Percentiles rank a stretch among this genome's conserved stretches.
These are phyloP conservation scores for Puccinellia tenuiflora DNA, from an alignment of 176 grass and related monocot species.

Conservation along the genomic window DNA sequence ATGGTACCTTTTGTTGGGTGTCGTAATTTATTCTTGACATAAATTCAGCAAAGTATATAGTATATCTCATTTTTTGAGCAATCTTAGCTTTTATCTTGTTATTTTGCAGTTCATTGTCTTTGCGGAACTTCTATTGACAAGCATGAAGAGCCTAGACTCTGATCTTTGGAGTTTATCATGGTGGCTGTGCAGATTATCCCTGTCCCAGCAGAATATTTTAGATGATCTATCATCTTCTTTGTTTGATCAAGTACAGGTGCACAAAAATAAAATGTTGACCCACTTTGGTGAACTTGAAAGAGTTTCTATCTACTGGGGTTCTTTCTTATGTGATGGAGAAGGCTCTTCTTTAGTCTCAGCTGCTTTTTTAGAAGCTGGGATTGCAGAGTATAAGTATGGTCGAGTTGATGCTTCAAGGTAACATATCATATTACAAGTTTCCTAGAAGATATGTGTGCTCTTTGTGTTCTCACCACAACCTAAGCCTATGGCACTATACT, in stretches of 20 bases:
- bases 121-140: conserved; percentile 61
- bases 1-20: not conserved
- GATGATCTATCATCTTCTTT: conserved; percentile 79
- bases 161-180: conserved; percentile 52
- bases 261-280: conserved; percentile 57
- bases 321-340: conserved; percentile 69
- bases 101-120: conserved; percentile 79
- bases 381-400: conserved; percentile 73
- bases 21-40: not conserved
- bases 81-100: conserved; percentile 30
- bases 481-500: not conserved
- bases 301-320: conserved; percentile 59
- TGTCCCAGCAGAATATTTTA: conserved; percentile 77
- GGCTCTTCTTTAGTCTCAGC: conserved; percentile 55
- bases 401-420: conserved; percentile 67
- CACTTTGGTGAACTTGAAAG: conserved; percentile 65
- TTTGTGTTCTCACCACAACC: not conserved
- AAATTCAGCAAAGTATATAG: not conserved
- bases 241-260: conserved; percentile 64
- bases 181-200: conserved; percentile 74
- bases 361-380: conserved; percentile 66
- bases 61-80: not conserved
- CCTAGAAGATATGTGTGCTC: not conserved
- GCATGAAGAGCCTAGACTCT: conserved; percentile 37
- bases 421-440: not conserved